Base-by-base conservation (phyloP, 2,329 filamentous ascomycete species). In the Paracoccidioides brasiliensis region DNA sequence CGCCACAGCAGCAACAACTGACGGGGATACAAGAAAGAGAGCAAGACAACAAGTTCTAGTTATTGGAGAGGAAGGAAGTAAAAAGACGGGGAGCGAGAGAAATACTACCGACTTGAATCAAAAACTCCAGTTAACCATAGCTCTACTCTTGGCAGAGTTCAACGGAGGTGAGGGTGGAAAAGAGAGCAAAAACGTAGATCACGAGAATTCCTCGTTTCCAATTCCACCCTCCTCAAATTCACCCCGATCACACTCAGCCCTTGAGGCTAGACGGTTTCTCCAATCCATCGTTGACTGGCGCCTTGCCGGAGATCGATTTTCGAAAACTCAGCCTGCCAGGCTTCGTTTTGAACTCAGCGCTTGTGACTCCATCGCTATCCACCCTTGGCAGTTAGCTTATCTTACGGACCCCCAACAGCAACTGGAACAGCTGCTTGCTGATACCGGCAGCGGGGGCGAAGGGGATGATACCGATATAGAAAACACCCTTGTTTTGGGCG, bases 201-300 rank as follows among this genome's bases (percentile, higher is more conserved):
- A 52, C 28, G 22, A 42, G 3, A 42, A 28, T n/a, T 9, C 4
- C 22, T 7, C 22, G 1, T 14, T 1, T n/a, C 33, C 30, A 5
- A 12, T 1, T n/a, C 33, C 30, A 5, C 28, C 38, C 5, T 22
- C 6, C 42, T 42, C 22, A 12, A 42, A 52, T 22, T 22, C 22
- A 22, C 38, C 37, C 12, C 8, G 3, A 22, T 22, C 22, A 22
- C 22, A 22, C 22, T 22, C 37, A 33, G 22, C 28, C 28, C 37
- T 15, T 6, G 38, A 52, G 10, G 7, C 8, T 15, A 14, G 14
- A 22, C 38, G 22, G 10, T 52, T 52, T 28, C 38, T 52, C 12
- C 38, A 52, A 33, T 41, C 50, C 22, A 52, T 52, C 40, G 50
- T 32, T 42, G 38, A 52, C 28, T 52, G 50, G 50, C 28, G 37